phyloP scores from a whole-genome alignment of 495 filamentous ascomycete genomes.

The Chaetomium fimeti region DNA sequence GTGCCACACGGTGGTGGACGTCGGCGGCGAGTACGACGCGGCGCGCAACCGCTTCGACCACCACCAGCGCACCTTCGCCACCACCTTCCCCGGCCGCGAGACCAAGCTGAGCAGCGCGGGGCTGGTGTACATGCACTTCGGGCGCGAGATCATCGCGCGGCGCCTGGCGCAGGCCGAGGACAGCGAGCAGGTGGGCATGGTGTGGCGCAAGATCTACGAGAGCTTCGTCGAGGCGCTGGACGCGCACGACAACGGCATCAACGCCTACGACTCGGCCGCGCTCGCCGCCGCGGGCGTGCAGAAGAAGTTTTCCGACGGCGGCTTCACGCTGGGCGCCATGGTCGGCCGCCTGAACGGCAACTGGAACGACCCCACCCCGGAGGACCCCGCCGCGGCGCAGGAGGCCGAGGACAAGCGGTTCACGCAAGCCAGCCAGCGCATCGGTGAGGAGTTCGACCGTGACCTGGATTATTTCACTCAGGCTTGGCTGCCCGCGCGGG shows the following conservation, averaged over 20 bases:
- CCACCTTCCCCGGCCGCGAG: slow-evolving; percentile 67
- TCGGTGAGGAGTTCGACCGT: slow-evolving; percentile 78
- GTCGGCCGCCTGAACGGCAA: slow-evolving; percentile 79
- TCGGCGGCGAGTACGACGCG: slow-evolving; percentile 85
- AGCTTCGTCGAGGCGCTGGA: slow-evolving; percentile 95
- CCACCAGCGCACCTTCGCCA: slow-evolving; percentile 88
- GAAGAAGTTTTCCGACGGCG: slow-evolving; percentile 77
- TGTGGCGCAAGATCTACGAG: slow-evolving; percentile 87
- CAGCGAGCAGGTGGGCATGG: slow-evolving; percentile 62
- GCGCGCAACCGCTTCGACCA: slow-evolving; percentile 82
- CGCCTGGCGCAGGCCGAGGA: slow-evolving; percentile 54
- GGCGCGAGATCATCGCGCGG: slow-evolving; percentile 72
- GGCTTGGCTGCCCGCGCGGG: slow-evolving; percentile 85
- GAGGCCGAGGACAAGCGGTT: slow-evolving; percentile 78
- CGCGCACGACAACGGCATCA: slow-evolving; percentile 95
- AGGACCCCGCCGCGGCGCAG: slow-evolving; percentile 59
- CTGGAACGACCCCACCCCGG: slow-evolving; percentile 56
- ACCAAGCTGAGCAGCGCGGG: slow-evolving; percentile 94
- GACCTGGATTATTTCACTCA: slow-evolving; percentile 69
- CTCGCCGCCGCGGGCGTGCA: slow-evolving; percentile 63
- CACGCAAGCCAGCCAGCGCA: slow-evolving; percentile 68
- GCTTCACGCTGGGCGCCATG: slow-evolving; percentile 77
- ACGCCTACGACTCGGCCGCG: slow-evolving; percentile 66
- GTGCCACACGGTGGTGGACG: slow-evolving; percentile 95
- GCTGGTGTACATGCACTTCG: slow-evolving; percentile 94